Base-by-base conservation (phyloP, 805 yeast genomes). In the Hemisphaericaspora nanyangensis region DNA sequence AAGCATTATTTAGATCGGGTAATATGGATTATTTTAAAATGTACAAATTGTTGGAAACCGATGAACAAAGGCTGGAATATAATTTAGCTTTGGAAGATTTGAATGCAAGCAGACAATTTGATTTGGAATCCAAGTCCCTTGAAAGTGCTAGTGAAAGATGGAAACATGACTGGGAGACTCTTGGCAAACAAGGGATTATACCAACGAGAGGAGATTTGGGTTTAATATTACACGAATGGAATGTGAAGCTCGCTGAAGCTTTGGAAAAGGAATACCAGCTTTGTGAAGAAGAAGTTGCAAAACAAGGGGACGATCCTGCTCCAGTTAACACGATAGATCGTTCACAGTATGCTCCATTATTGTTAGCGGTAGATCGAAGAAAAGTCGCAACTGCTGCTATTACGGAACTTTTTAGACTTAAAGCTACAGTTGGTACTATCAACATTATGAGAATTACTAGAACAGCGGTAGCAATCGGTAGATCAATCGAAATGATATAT, bases 71-170 rank as follows among this genome's bases (percentile, higher is more conserved):
- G 33, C 52, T 36, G 5, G 55, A 59, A 40, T 91, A 90, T 56
- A 85, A 87, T 51, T 67, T 65, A 15, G 74, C 80, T 0, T 61
- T 93, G 34, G 90, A 88, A 46, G 60, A 70, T 2, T 77, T 83
- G 48, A 90, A 93, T 49, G 77, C 76, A 40, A 78, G 77, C 18
- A 77, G 99, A 56, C 96, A 93, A 58, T 67, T 76, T 33, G 74
- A 74, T 22, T 57, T 93, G 24, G 99, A 93, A 60, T 67, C 78
- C 15, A 74, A 84, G 42, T 91, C 95, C 3, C 69, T 85, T 1
- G 90, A 85, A 46, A 90, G 91, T 1, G 95, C 98, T 0, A 79
- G 77, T 46, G 87, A 82, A 52, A 83, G 85, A 58, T 91, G 99
- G 99, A 82, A 79, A 56, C 82, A 80, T 49, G 90, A 82, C 46